Conservation (phyloP, 345 rosid species). For the Gossypium arboreum region DNA sequence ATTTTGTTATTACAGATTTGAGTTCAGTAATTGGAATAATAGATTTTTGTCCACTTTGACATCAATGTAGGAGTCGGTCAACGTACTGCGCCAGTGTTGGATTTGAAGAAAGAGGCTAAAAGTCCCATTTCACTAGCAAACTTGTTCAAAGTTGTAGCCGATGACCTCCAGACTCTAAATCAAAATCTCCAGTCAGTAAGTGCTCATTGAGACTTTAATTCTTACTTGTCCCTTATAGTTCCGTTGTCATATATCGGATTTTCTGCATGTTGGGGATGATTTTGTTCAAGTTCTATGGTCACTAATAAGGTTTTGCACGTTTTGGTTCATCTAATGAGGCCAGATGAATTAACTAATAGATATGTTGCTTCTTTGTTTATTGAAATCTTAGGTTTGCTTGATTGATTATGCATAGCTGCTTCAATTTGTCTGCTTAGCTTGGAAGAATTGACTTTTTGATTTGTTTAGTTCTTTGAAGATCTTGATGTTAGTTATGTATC, state of each 20-base stretch:
- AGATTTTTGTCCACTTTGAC: conserved; percentile 17
- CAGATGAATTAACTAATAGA: not conserved
- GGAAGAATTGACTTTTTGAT: not conserved
- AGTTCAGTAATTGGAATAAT: not conserved
- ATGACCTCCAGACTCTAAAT: conserved; percentile 73
- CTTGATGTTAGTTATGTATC: conserved; percentile 14
- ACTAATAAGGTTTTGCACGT: not conserved
- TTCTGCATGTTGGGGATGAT: not conserved
- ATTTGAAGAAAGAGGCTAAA: conserved; percentile 50
- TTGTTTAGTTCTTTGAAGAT: not conserved
- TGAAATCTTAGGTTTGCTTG: not conserved
- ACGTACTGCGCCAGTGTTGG: conserved; percentile 43
- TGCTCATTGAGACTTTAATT: conserved; percentile 13
- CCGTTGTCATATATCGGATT: not conserved
- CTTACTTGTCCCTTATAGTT: too few relatives aligned
- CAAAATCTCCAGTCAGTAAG: conserved; percentile 88
- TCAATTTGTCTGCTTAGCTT: not conserved
- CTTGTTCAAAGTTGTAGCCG: conserved; percentile 77
- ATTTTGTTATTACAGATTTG: not conserved
- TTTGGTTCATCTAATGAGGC: not conserved
- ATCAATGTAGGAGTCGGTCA: conserved; percentile 40
- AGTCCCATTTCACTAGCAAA: conserved; percentile 49
- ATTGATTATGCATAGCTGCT: not conserved
- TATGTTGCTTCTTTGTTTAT: not conserved
- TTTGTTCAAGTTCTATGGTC: not conserved